These are phyloP conservation scores for Colletotrichum caudatum DNA, from an alignment of 2,329 filamentous ascomycete species.

Conservation along the genomic window DNA sequence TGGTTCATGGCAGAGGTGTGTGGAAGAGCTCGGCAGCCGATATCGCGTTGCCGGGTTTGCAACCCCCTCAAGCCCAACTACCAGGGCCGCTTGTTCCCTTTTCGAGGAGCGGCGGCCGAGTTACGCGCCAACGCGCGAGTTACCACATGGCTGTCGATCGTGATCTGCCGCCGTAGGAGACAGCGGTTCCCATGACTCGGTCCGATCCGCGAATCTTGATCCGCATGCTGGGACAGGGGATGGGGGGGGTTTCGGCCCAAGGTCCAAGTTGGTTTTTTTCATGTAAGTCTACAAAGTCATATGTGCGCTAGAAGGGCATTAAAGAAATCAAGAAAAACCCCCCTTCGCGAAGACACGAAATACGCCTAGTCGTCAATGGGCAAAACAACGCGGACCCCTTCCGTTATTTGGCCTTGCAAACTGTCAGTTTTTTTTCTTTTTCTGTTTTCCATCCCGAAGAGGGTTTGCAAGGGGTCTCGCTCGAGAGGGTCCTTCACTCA, in stretches of 20 bases:
- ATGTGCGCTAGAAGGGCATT: background rate
- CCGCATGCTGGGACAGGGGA: background rate
- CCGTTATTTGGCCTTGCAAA: conserved; percentile 43
- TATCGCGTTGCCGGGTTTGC: too few relatives aligned
- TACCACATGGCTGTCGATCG: too few relatives aligned
- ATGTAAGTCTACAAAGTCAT: background rate
- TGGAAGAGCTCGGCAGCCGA: too few relatives aligned
- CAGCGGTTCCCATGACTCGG: background rate
- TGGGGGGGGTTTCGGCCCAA: background rate
- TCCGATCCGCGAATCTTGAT: background rate
- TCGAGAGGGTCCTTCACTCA: conserved; percentile 27
- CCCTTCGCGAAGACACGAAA: background rate
- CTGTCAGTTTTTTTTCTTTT: background rate
- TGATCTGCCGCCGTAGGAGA: too few relatives aligned
- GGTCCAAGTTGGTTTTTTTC: background rate
- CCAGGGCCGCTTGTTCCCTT: too few relatives aligned
- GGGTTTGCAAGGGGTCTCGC: too few relatives aligned
- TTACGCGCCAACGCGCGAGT: too few relatives aligned
- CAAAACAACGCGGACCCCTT: conserved; percentile 45
- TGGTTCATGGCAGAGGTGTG: too few relatives aligned
- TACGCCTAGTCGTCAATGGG: conserved; percentile 43
- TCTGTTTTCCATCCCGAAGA: background rate
- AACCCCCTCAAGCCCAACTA: too few relatives aligned
- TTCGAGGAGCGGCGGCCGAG: too few relatives aligned
- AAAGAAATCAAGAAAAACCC: background rate